Conservation (phyloP, 176 grass and related monocot species). For the Musa acuminata region DNA sequence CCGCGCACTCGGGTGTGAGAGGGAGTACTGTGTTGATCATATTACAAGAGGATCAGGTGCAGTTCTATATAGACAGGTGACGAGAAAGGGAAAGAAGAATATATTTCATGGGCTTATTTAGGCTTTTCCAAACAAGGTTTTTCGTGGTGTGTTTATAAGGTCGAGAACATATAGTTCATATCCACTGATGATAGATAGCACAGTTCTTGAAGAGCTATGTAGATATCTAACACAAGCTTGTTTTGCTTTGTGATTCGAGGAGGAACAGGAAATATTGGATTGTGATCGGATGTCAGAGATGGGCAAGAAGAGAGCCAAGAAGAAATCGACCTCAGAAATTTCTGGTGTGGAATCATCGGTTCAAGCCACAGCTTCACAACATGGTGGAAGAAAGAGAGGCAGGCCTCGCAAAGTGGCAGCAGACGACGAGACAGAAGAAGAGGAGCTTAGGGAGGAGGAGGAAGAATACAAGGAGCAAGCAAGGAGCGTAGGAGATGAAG, state of each 20-base stretch:
- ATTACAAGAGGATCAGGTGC: too few species aligned
- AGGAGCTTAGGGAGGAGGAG: neutral
- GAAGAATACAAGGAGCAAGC: neutral
- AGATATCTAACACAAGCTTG: too few species aligned
- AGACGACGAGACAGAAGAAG: neutral
- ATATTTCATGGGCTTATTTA: too few species aligned
- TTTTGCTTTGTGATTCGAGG: neutral
- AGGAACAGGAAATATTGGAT: neutral
- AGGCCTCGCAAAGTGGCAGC: neutral
- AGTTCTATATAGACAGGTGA: too few species aligned
- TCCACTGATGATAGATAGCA: too few species aligned
- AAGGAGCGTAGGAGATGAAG: neutral
- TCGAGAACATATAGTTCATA: too few species aligned
- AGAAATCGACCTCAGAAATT: neutral
- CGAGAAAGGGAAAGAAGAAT: too few species aligned
- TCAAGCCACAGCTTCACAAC: neutral
- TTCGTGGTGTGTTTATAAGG: too few species aligned
- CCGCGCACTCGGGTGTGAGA: neutral
- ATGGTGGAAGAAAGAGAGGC: slow-evolving; percentile 1
- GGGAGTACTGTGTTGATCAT: too few species aligned
- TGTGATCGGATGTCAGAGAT: neutral
- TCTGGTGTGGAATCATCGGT: neutral
- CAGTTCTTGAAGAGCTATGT: neutral
- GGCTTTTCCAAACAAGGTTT: too few species aligned
- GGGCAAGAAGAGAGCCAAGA: neutral